Base-by-base conservation (phyloP, 2,329 filamentous ascomycete genomes). In the Colletotrichum horii region DNA sequence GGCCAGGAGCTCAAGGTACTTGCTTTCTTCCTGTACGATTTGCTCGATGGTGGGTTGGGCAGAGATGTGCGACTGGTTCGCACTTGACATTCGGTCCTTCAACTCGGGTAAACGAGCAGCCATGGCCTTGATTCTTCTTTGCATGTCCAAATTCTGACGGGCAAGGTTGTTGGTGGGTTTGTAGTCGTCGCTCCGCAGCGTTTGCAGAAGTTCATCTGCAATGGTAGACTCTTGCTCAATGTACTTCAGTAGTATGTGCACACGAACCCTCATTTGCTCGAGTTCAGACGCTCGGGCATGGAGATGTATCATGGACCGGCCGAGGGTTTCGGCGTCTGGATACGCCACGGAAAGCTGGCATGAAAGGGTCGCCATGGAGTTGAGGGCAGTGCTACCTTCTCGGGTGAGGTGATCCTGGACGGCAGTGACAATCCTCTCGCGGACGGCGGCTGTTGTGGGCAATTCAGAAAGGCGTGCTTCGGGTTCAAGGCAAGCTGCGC, bases 111-210 rank as follows among this genome's bases (percentile, higher is more conserved):
- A 86, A 79, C 93, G 93, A 4, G 91, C 85, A 16, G 89, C 85
- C 48, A 95, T 86, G n/a, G 90, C 85, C 81, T 95, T 95, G 65
- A 93, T 91, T 71, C 89, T 92, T 70, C 94, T 92, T 78, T 93
- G 92, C 84, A 94, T 91, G 66, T 97, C 93, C 6, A 93, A 88
- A n/a, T 95, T 96, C 78, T 93, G 90, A 78, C 92, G 91, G 14
- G 91, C 90, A 5, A 96, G 85, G 76, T 92, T 87, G 0, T 90
- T 80, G 0, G 91, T 84, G 0, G 91, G 89, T 19, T 90, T 88
- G 79, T 91, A 93, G 16, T 83, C 82, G 8, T 87, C 84, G 16
- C 83, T 81, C 28, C 84, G 83, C 6, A 92, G 81, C 14, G 87
- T 83, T 8, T 80, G 77, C 11, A 90, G 81, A 43, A 91, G 80